Evolutionary conservation across 2,329 filamentous ascomycete genomes (phyloP).

Genomic region (Colletotrichum musae): DNA sequence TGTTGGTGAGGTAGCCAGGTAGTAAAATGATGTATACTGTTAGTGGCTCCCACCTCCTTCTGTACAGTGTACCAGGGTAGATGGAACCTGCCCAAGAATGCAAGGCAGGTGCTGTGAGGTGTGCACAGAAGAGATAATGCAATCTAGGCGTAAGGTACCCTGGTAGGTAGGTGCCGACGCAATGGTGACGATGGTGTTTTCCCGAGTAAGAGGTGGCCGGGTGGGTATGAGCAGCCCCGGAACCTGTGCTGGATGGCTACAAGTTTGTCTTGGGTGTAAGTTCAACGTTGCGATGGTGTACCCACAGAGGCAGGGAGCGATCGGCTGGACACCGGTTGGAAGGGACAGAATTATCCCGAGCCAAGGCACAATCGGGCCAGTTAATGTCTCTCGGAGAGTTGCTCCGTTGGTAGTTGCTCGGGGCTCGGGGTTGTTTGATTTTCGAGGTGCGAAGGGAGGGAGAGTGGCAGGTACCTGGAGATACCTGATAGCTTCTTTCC

Average conservation of each 20-base stretch:
- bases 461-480: neutral
- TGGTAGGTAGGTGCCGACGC: constrained; percentile 13
- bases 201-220: neutral
- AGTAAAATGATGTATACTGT: neutral
- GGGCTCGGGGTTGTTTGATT: constrained; percentile 24
- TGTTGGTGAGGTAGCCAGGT: neutral
- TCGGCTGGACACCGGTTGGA: constrained; percentile 10
- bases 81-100: constrained; percentile 7
- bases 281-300: constrained; percentile 7
- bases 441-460: constrained; percentile 17
- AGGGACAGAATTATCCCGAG: neutral
- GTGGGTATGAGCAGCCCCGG: neutral
- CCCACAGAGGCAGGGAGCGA: neutral
- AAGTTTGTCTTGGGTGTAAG: neutral
- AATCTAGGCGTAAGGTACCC: neutral
- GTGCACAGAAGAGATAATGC: neutral
- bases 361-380: neutral
- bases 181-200: constrained; percentile 20
- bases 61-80: neutral
- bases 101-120: neutral
- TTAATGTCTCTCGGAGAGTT: constrained; percentile 24
- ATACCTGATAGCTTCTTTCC: constrained; percentile 34
- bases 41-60: neutral
- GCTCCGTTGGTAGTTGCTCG: constrained; percentile 16
- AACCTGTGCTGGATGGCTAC: neutral